These are phyloP conservation scores for Micractinium sp. DNA, from an alignment of 139 green algal genomes.

Conservation along the genomic window DNA sequence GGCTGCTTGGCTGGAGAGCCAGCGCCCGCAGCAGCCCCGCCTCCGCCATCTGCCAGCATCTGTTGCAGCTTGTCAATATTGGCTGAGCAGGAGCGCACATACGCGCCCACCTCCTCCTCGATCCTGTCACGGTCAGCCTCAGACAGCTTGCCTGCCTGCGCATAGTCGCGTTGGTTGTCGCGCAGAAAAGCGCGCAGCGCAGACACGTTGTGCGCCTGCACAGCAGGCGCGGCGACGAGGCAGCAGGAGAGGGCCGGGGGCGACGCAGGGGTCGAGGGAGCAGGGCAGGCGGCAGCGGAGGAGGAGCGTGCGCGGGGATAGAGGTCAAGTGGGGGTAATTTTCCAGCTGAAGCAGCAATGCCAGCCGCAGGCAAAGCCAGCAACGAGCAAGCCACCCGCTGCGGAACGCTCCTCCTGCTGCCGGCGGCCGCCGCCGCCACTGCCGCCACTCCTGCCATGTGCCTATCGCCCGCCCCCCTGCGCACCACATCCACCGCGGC, in stretches of 20 bases:
- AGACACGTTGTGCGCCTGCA: constrained; percentile 56
- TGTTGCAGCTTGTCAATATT: constrained; percentile 63
- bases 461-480: neutral
- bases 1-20: neutral
- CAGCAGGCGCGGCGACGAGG: neutral
- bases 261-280: neutral
- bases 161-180: constrained; percentile 57
- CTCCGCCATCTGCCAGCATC: constrained; percentile 33
- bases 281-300: neutral
- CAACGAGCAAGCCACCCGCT: neutral
- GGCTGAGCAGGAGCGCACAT: constrained; percentile 49
- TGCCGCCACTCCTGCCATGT: neutral
- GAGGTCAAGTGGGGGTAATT: neutral
- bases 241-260: neutral
- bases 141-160: constrained; percentile 43
- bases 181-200: constrained; percentile 47
- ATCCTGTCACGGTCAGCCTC: constrained; percentile 61
- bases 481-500: constrained; percentile 58
- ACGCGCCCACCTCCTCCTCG: constrained; percentile 60
- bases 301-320: no score
- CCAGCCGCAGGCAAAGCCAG: neutral
- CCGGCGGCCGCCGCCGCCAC: neutral
- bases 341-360: no score
- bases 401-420: neutral
- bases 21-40: neutral